phyloP scores from a whole-genome alignment of 2,329 filamentous ascomycete species.

The Fusarium caatingaense region DNA sequence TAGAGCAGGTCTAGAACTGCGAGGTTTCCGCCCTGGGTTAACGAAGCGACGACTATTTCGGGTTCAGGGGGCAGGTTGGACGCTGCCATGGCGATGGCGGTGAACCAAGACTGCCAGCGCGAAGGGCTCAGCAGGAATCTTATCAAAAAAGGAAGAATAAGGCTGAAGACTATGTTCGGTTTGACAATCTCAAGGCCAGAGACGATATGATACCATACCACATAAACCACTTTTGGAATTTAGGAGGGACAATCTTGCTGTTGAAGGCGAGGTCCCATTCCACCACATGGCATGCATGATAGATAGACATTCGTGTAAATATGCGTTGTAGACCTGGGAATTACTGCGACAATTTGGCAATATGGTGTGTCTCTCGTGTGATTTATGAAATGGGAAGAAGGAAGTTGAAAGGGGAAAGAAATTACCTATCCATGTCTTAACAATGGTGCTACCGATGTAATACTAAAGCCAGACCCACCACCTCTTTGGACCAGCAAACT shows the following conservation, averaged over 20 bases:
- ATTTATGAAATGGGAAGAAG: neutral
- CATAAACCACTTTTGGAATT: constrained; percentile 26
- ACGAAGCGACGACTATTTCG: constrained; percentile 46
- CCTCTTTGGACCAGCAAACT: constrained; percentile 22
- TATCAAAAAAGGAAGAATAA: constrained; percentile 19
- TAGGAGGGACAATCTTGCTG: constrained; percentile 21
- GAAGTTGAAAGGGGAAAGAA: constrained; percentile 2
- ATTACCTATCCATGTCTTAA: neutral
- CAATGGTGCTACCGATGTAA: neutral
- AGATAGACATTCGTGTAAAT: constrained; percentile 27
- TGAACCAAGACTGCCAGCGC: neutral
- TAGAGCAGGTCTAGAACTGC: constrained; percentile 23
- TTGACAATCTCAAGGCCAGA: constrained; percentile 25
- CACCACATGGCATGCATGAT: constrained; percentile 12
- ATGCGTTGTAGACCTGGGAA: constrained; percentile 8
- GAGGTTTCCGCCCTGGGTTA: constrained; percentile 28
- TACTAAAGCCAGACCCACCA: constrained; percentile 12
- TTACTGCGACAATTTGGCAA: neutral
- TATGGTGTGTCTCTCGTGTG: neutral
- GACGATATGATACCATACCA: constrained; percentile 23
- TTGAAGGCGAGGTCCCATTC: constrained; percentile 3
- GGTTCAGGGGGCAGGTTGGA: constrained; percentile 22
- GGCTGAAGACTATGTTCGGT: constrained; percentile 1
- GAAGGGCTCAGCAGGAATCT: neutral
- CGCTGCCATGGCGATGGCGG: constrained; percentile 14